Base-by-base conservation (phyloP, 805 yeast species). In the Debaryomyces hansenii region DNA sequence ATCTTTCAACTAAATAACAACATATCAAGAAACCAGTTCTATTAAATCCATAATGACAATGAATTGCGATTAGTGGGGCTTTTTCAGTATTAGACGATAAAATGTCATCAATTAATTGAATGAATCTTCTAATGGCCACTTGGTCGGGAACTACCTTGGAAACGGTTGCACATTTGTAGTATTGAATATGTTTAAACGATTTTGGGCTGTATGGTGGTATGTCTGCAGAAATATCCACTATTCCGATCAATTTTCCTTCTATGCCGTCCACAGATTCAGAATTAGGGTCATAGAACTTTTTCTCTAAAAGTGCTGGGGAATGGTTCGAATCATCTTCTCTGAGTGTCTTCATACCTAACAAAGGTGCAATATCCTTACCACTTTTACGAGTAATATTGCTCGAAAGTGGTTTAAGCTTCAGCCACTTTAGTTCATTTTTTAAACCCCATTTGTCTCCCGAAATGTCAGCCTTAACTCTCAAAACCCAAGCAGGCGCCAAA, bases 41-140 rank as follows among this genome's bases (percentile, higher is more conserved):
- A 60, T 86, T 86, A 64, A 85, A 87, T 5, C 92, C 94, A 58
- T 86, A 86, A 60, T 86, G 94, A 59, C 94, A 86, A 62, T 87
- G 94, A 6, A 87, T 85, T 0, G 78, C 89, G 5, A 84, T 66
- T 20, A 72, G 63, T 4, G 79, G 79, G 14, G 54, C 45, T 16
- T 53, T 53, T 4, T 49, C 48, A 5, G 56, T 36, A 20, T 58
- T 62, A 6, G 52, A 49, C 2, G 52, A 18, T 21, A 78, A 56
- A 15, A 80, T 72, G 39, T 71, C 69, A 51, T 80, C 82, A 4
- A 83, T 74, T 38, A 83, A 67, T 34, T 67, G 72, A 33, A 82
- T 72, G 51, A 84, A 87, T 41, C 74, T 66, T 31, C 80, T 63
- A 29, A 85, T 82, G 15, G 87, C 82, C 6, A 70, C 64, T 40